phyloP scores from a whole-genome alignment of 176 grass and related monocot genomes.

The Canna indica region DNA sequence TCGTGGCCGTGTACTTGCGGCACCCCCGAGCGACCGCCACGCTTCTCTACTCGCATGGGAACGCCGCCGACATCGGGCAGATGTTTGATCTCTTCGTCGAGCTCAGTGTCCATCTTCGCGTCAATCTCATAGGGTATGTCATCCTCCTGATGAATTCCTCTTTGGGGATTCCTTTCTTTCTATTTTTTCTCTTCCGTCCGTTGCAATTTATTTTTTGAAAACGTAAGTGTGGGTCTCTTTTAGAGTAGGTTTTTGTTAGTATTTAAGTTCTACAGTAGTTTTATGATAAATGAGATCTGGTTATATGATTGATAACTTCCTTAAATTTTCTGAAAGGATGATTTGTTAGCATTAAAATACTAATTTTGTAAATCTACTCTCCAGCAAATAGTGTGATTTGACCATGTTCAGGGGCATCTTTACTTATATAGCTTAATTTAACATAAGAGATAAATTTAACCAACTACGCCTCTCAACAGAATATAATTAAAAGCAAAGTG shows the following conservation, averaged over 20 bases:
- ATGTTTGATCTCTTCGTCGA: slow-evolving; percentile 88
- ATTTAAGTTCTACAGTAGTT: neutral
- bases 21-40: slow-evolving; percentile 58
- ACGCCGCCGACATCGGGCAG: slow-evolving; percentile 84
- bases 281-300: neutral
- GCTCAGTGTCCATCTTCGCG: slow-evolving; percentile 79
- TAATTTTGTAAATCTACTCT: neutral
- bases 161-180: neutral
- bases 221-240: neutral
- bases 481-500: too few species aligned
- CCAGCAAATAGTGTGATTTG: neutral
- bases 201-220: neutral
- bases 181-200: neutral
- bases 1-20: slow-evolving; percentile 64
- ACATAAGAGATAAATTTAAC: too few species aligned
- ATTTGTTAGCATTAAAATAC: neutral
- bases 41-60: slow-evolving; percentile 80
- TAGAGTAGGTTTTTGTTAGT: neutral
- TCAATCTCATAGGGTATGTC: slow-evolving; percentile 71
- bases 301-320: neutral
- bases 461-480: too few species aligned
- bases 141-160: neutral
- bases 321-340: neutral
- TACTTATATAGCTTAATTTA: too few species aligned
- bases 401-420: too few species aligned